These are phyloP conservation scores for Pelargonium nanum DNA, from an alignment of 345 rosid genomes.

Conservation along the genomic window DNA sequence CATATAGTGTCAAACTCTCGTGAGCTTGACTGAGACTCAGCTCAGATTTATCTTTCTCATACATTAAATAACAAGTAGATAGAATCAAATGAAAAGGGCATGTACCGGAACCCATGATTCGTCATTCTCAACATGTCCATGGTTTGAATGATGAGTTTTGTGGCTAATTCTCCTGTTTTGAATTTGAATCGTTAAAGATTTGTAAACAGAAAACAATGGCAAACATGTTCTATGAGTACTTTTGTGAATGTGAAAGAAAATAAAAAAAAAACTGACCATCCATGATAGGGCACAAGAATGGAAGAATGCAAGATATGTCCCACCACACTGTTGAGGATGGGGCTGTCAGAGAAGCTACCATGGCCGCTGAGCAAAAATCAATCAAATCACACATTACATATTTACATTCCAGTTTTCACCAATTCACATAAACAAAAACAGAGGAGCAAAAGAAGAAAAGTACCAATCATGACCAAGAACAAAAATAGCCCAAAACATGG, in stretches of 20 bases:
- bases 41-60: too few species aligned
- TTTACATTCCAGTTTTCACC: too few species aligned
- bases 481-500: conserved; percentile 97
- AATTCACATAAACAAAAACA: neutral
- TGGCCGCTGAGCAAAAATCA: conserved; percentile 52
- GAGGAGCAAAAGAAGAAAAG: neutral
- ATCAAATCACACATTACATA: neutral
- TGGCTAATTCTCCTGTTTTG: conserved; percentile 81
- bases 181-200: neutral
- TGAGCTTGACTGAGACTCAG: too few species aligned
- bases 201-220: neutral
- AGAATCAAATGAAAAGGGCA: neutral
- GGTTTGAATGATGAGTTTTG: conserved; percentile 92
- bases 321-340: conserved; percentile 55
- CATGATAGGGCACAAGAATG: conserved; percentile 87
- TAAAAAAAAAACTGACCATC: conserved; percentile 49
- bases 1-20: too few species aligned
- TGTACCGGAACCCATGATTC: conserved; percentile 90
- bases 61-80: neutral
- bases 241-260: neutral
- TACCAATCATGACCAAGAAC: conserved; percentile 98
- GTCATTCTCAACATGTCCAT: conserved; percentile 89
- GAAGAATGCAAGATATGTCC: conserved; percentile 90
- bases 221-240: neutral
- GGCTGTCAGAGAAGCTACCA: conserved; percentile 76